Conservation (phyloP, 208 protist genomes). For the Acanthamoeba lenticulata region DNA sequence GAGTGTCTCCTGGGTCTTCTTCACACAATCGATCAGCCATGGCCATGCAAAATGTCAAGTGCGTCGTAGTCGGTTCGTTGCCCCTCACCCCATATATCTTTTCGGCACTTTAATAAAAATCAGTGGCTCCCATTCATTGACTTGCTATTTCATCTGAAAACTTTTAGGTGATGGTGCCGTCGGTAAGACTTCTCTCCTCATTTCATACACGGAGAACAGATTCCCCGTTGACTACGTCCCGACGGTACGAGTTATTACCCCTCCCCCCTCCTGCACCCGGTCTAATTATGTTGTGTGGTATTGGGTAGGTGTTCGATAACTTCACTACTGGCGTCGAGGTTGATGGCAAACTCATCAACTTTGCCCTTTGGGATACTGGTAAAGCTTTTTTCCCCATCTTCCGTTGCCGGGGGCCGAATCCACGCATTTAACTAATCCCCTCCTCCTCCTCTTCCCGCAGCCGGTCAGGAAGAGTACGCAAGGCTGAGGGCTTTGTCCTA, state of each 20-base stretch:
- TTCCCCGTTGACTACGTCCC: slow-evolving; percentile 67
- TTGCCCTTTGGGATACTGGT: slow-evolving; percentile 82
- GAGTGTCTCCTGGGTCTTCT: too few species aligned
- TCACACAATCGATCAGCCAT: too few species aligned
- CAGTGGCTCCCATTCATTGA: background rate
- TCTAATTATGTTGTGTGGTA: background rate
- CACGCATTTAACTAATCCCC: background rate
- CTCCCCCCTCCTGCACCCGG: background rate
- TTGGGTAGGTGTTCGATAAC: slow-evolving; percentile 89
- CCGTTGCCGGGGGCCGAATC: background rate
- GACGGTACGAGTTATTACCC: background rate
- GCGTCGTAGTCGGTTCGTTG: slow-evolving; percentile 63
- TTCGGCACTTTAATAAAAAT: background rate
- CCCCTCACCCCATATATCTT: background rate
- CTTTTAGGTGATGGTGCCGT: slow-evolving; percentile 44
- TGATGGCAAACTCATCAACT: slow-evolving; percentile 79
- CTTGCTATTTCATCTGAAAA: too few species aligned
- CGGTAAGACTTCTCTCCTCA: slow-evolving; percentile 67
- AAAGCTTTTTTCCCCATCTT: slow-evolving; percentile 78
- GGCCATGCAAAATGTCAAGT: slow-evolving; percentile 70
- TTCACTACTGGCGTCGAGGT: slow-evolving; percentile 87
- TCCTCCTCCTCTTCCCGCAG: slow-evolving; percentile 81
- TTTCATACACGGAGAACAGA: slow-evolving; percentile 68
- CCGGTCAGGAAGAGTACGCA: slow-evolving; percentile 91
- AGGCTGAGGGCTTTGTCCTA: slow-evolving; percentile 88